Conservation (phyloP, 768 basidiomycete genomes). For the Rhodotorula toruloides region DNA sequence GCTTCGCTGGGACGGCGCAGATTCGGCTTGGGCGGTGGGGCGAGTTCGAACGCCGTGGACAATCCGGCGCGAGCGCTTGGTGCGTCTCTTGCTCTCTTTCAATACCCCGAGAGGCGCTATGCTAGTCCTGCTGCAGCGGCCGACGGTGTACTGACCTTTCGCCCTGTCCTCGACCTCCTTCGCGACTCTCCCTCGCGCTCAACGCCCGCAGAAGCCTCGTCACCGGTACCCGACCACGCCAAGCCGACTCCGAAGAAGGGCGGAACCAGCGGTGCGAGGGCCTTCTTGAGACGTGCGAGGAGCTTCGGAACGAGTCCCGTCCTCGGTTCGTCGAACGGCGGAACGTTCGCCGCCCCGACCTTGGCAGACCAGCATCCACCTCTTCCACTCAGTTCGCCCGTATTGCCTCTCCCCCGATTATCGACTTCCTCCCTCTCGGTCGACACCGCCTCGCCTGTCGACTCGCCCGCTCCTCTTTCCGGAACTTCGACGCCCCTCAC, state of each 20-base stretch:
- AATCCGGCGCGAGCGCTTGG: neutral
- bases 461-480: neutral
- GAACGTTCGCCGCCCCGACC: neutral
- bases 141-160: neutral
- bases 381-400: neutral
- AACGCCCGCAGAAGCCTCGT: too few species aligned
- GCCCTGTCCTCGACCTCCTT: neutral
- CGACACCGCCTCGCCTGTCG: neutral
- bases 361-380: neutral
- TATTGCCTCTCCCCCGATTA: neutral
- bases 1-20: neutral
- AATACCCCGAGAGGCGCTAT: too few species aligned
- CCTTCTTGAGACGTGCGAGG: conserved; percentile 27
- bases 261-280: conserved; percentile 12
- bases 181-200: neutral
- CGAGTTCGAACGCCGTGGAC: neutral
- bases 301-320: conserved; percentile 25
- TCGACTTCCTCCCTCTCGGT: conserved; percentile 17
- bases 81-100: neutral
- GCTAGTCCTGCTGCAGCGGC: too few species aligned
- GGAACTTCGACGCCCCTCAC: conserved; percentile 1
- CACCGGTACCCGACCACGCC: too few species aligned
- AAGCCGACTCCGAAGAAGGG: too few species aligned
- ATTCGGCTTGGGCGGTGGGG: neutral
- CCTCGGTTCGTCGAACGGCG: neutral